Evolutionary conservation across 2,329 filamentous ascomycete species (phyloP).

Genomic region (Ascochyta pisi): DNA sequence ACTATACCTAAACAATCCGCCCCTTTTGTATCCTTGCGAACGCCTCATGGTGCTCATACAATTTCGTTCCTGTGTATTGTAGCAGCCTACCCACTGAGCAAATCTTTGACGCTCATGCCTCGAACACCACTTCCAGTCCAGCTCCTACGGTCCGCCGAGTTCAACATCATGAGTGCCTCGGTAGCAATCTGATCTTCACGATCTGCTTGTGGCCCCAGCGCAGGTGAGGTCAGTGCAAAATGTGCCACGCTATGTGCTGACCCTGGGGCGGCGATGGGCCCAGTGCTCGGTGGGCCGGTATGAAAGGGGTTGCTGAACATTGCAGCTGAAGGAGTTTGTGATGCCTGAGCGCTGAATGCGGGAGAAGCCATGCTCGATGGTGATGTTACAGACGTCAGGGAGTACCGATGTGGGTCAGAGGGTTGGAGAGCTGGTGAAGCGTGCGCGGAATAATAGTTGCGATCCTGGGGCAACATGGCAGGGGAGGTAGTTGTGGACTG

Average conservation of each 20-base stretch:
- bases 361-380: slow-evolving; percentile 47
- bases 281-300: slow-evolving; percentile 33
- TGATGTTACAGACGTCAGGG: slow-evolving; percentile 50
- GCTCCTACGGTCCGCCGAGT: slow-evolving; percentile 70
- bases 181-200: slow-evolving; percentile 75
- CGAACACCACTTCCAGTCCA: slow-evolving; percentile 47
- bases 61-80: background rate
- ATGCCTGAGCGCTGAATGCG: slow-evolving; percentile 52
- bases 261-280: slow-evolving; percentile 25
- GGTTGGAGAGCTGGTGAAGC: slow-evolving; percentile 50
- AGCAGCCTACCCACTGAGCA: slow-evolving; percentile 47
- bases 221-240: slow-evolving; percentile 48
- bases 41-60: background rate
- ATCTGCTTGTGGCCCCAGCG: slow-evolving; percentile 45
- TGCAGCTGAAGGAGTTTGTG: slow-evolving; percentile 31
- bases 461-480: slow-evolving; percentile 48
- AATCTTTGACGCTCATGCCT: slow-evolving; percentile 57
- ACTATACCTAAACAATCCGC: background rate
- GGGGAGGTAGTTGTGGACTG: slow-evolving; percentile 51
- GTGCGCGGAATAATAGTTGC: slow-evolving; percentile 52
- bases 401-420: slow-evolving; percentile 58
- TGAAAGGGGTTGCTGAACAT: slow-evolving; percentile 37
- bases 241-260: slow-evolving; percentile 34
- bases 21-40: slow-evolving; percentile 2
- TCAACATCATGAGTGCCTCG: slow-evolving; percentile 86